Evolutionary conservation across 1,284 basidiomycete genomes (phyloP).

Genomic region (Ustilago lituana): DNA sequence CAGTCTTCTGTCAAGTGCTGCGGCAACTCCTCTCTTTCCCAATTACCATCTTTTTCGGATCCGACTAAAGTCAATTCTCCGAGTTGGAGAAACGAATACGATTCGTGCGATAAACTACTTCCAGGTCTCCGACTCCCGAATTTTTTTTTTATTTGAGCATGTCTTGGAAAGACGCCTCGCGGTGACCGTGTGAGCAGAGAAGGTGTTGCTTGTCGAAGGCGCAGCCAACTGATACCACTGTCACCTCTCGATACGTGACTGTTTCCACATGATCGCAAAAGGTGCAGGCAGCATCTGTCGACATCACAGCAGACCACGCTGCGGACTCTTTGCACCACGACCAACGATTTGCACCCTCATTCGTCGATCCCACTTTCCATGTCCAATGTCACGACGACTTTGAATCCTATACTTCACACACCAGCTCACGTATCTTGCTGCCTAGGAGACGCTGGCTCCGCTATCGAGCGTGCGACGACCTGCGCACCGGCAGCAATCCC

Average conservation of each 20-base stretch:
- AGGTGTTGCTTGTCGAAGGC: not conserved
- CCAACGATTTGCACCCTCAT: no score
- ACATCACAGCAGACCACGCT: no score
- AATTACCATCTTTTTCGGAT: conserved; percentile 5
- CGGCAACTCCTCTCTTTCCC: conserved; percentile 29
- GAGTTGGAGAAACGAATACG: no score
- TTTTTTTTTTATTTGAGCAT: conserved; percentile 11
- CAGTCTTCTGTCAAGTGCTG: no score
- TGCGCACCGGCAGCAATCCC: conserved; percentile 2
- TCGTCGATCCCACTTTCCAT: not conserved
- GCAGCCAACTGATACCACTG: no score
- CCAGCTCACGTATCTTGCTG: conserved; percentile 21
- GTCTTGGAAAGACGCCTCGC: not conserved
- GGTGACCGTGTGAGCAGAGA: conserved; percentile 2
- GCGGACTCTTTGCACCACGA: no score
- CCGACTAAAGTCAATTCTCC: no score
- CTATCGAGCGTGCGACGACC: not conserved
- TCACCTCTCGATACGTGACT: no score
- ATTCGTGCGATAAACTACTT: conserved; percentile 1
- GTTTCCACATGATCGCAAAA: no score
- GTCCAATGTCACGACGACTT: conserved; percentile 12
- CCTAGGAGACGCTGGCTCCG: conserved; percentile 38
- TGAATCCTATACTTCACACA: not conserved
- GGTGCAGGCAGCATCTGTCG: no score
- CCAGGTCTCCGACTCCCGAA: conserved; percentile 24